Base-by-base conservation (phyloP, 2,329 filamentous ascomycete species). In the Colletotrichum cereale region DNA sequence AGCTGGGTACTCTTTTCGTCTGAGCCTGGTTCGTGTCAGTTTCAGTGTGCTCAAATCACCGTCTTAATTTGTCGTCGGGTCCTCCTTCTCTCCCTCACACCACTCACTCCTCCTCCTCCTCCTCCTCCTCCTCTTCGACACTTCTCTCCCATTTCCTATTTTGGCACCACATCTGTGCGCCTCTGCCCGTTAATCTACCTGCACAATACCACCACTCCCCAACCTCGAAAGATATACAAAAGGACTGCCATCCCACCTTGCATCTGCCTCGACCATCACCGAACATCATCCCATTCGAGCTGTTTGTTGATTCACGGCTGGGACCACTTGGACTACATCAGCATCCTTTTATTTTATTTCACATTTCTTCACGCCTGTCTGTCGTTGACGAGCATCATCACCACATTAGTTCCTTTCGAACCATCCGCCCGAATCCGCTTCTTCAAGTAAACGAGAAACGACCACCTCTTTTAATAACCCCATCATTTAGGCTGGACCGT, bases 71-170 rank as follows among this genome's bases (percentile, higher is more conserved):
- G 55, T 71, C 73, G 75, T 74, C 73, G 73, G 73, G 72, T 73
- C 74, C 71, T 73, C 74, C 18, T 47, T 21, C 40, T 21, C 26
- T 26, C 31, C 24, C n/a, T n/a, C 24, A 21, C n/a, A 40, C 38
- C 38, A 2, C 44, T 24, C 21, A 8, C 48, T 10, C 1, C 50
- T 21, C 14, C 26, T 57, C 34, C 48, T 52, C 48, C 48, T 52
- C n/a, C 48, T 52, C 48, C 48, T 73, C 74, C 67, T 73, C 74
- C 68, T 77, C 74, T 70, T 76, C 75, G 72, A 76, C 74, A 75
- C 74, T 75, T 79, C 78, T 79, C 79, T 80, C 75, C 77, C 78
- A 82, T 81, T 82, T 78, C 80, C 80, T 77, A 76, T 81, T 82
- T 78, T 77, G 82, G 81, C 75, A 77, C 77, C 74, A 76, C 77